Conservation (phyloP, 108 stramenopile genomes). For the Epithemia pelagica region DNA sequence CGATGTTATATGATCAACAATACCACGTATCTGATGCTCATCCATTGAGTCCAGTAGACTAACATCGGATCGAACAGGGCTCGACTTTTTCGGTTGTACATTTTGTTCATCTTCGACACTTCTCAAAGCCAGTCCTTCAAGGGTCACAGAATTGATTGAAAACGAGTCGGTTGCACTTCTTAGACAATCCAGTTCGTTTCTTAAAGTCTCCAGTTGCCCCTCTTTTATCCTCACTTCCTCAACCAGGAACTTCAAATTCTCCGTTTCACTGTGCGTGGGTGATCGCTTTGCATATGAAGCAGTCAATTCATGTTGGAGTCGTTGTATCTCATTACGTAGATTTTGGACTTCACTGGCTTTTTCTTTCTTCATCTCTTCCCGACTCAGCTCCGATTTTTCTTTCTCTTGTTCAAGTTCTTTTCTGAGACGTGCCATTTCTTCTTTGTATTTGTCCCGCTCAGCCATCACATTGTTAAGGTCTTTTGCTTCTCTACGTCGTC, state of each 20-base stretch:
- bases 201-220: slow-evolving; percentile 1
- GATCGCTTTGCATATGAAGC: neutral
- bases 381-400: neutral
- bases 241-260: neutral
- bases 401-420: slow-evolving; percentile 30
- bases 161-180: slow-evolving; percentile 4
- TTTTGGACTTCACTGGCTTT: slow-evolving; percentile 24
- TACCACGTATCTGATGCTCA: neutral
- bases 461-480: slow-evolving; percentile 34
- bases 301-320: slow-evolving; percentile 19
- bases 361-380: neutral
- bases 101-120: neutral
- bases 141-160: neutral
- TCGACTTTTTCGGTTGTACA: neutral
- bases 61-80: slow-evolving; percentile 4
- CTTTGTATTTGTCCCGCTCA: slow-evolving; percentile 50
- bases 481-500: slow-evolving; percentile 43
- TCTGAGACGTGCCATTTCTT: slow-evolving; percentile 43
- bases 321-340: slow-evolving; percentile 28
- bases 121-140: neutral
- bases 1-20: neutral
- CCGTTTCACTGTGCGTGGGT: neutral
- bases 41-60: slow-evolving; percentile 2
- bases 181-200: neutral
- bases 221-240: slow-evolving; percentile 5